Conservation (phyloP, 2,329 filamentous ascomycete species). For the Ceratocystis albifundus region DNA sequence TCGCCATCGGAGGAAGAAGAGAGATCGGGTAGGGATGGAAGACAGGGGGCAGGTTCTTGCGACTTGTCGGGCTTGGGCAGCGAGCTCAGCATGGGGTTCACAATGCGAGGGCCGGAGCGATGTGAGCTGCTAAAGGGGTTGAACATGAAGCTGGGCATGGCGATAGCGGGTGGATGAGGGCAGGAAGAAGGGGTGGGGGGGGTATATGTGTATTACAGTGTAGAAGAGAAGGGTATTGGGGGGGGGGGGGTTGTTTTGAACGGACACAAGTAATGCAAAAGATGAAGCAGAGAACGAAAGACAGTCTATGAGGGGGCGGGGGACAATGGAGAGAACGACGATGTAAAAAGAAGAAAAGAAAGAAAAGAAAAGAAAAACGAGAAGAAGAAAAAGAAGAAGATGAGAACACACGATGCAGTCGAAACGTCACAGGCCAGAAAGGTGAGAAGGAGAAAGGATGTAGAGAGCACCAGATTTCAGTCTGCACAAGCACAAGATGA, state of each 20-base stretch:
- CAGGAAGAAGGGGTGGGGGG: background rate
- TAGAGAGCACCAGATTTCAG: no score
- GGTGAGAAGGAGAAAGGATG: no score
- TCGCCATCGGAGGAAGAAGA: slow-evolving; percentile 8
- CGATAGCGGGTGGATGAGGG: background rate
- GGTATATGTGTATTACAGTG: background rate
- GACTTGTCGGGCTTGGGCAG: slow-evolving; percentile 6
- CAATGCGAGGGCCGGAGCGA: slow-evolving; percentile 19
- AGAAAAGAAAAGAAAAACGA: background rate
- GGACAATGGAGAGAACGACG: background rate
- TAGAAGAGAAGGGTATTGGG: no score
- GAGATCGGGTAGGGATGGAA: slow-evolving; percentile 14
- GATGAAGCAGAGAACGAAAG: background rate
- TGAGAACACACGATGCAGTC: no score
- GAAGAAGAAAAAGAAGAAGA: background rate
- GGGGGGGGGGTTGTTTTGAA: background rate
- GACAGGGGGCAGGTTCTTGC: slow-evolving; percentile 11
- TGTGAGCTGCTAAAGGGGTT: slow-evolving; percentile 18
- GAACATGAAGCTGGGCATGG: slow-evolving; percentile 19
- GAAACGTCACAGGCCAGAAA: no score
- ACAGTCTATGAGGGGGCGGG: background rate
- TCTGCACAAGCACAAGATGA: background rate
- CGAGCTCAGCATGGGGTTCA: slow-evolving; percentile 19
- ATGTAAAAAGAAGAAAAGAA: background rate
- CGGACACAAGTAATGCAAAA: background rate